A percentile compares a stretch with the other conserved stretches of the same genome.
phyloP scores from a whole-genome alignment of 1,139 yeast species.

The Meyerozyma sp. region DNA sequence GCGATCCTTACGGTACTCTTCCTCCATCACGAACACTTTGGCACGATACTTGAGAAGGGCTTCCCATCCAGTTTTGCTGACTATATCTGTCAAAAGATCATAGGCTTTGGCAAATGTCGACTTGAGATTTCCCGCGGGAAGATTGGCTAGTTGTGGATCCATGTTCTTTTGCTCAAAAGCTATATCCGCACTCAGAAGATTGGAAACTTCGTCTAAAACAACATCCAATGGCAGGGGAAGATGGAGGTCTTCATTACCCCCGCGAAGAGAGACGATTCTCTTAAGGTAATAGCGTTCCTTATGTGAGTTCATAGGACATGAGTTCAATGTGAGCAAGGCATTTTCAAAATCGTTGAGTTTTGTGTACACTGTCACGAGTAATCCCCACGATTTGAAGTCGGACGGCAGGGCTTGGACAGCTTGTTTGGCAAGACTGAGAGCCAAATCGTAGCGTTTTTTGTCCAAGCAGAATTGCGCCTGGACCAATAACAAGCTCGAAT shows the following conservation, averaged over 20 bases:
- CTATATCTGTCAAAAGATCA: conserved; percentile 70
- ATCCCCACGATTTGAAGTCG: conserved; percentile 80
- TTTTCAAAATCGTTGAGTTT: conserved; percentile 63
- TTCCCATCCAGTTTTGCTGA: conserved; percentile 81
- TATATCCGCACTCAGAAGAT: conserved; percentile 48
- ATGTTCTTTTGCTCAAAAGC: conserved; percentile 49
- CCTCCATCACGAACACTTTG: conserved; percentile 90
- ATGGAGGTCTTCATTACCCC: conserved; percentile 50
- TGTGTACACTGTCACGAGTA: conserved; percentile 68
- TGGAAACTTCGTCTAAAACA: conserved; percentile 56
- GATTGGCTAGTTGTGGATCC: conserved; percentile 62
- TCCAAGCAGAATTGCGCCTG: conserved; percentile 71
- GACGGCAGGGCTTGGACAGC: conserved; percentile 82
- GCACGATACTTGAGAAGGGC: conserved; percentile 74
- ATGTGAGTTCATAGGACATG: conserved; percentile 86
- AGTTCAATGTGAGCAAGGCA: conserved; percentile 79
- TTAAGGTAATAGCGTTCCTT: conserved; percentile 53
- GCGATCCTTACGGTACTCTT: conserved; percentile 62
- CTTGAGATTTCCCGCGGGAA: conserved; percentile 73
- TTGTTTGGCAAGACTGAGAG: conserved; percentile 65
- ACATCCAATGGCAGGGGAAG: conserved; percentile 81
- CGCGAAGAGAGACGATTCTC: conserved; percentile 57
- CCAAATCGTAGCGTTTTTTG: conserved; percentile 65
- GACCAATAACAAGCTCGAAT: conserved; percentile 50
- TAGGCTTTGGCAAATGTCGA: conserved; percentile 80